Percentiles rank a stretch among this genome's conserved stretches.
phyloP scores from a whole-genome alignment of 495 filamentous ascomycete genomes.

The Xylaria nigripes region DNA sequence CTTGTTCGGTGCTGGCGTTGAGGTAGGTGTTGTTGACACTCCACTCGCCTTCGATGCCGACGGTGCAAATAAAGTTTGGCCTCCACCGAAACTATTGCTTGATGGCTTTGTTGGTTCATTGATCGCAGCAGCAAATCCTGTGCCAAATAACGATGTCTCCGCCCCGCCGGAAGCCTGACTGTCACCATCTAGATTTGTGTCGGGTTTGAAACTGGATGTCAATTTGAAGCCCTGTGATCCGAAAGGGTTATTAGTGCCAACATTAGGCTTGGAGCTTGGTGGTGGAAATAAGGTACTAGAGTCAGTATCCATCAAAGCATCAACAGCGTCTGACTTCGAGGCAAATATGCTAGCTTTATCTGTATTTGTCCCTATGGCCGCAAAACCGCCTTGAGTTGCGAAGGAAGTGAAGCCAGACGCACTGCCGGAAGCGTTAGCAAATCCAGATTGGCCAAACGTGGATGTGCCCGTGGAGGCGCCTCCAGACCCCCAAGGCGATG shows the following conservation, averaged over 20 bases:
- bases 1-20: conserved; percentile 43
- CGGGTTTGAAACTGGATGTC: conserved; percentile 72
- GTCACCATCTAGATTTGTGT: conserved; percentile 54
- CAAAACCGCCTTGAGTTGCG: conserved; percentile 51
- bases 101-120: conserved; percentile 35
- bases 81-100: conserved; percentile 11
- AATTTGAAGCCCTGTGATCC: conserved; percentile 61
- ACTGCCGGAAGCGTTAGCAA: conserved; percentile 15
- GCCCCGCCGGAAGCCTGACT: conserved; percentile 33
- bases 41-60: conserved; percentile 17
- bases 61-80: conserved; percentile 24
- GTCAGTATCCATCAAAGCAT: conserved; percentile 34
- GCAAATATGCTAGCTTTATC: conserved; percentile 44
- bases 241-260: conserved; percentile 38
- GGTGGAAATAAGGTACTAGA: conserved; percentile 33
- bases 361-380: conserved; percentile 30
- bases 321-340: conserved; percentile 29
- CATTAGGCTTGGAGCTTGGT: conserved; percentile 36
- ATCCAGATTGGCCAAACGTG: conserved; percentile 35
- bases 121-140: conserved; percentile 47
- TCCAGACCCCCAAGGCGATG: conserved; percentile 37
- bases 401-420: conserved; percentile 47
- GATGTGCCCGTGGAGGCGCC: conserved; percentile 22
- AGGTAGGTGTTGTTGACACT: conserved; percentile 51
- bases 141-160: conserved; percentile 46